Conservation (phyloP, 257 asterid genomes). For the Pogostemon cablin region DNA sequence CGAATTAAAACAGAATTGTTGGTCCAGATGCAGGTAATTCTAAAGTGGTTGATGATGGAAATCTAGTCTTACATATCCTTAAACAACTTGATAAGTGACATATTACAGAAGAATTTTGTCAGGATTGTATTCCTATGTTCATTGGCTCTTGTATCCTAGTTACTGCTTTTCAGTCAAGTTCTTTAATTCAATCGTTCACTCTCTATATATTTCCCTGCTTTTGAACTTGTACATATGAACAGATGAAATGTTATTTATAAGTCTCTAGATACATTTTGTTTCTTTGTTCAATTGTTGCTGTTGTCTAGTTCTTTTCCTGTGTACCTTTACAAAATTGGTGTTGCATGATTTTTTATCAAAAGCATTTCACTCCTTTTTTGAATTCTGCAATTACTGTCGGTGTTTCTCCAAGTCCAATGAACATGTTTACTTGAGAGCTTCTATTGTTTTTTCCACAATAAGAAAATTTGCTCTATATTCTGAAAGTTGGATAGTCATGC, state of each 20-base stretch:
- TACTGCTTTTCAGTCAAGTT: too few species aligned
- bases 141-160: background rate
- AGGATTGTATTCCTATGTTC: background rate
- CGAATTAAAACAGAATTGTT: too few species aligned
- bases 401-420: conserved; percentile 4
- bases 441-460: background rate
- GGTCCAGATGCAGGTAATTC: too few species aligned
- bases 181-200: background rate
- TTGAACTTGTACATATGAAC: background rate
- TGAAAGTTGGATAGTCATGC: background rate
- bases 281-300: background rate
- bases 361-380: conserved; percentile 3
- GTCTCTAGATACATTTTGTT: conserved; percentile 1
- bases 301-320: background rate
- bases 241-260: background rate
- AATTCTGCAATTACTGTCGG: background rate
- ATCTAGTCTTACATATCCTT: background rate
- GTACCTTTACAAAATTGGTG: conserved; percentile 1
- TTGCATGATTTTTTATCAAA: background rate
- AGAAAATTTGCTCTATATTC: conserved; percentile 1
- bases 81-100: background rate
- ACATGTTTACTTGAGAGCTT: background rate
- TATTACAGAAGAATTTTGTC: background rate
- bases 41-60: too few species aligned
- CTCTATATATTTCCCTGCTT: background rate